Base-by-base conservation (phyloP, 768 basidiomycete species). In the Pluteus cervinus region DNA sequence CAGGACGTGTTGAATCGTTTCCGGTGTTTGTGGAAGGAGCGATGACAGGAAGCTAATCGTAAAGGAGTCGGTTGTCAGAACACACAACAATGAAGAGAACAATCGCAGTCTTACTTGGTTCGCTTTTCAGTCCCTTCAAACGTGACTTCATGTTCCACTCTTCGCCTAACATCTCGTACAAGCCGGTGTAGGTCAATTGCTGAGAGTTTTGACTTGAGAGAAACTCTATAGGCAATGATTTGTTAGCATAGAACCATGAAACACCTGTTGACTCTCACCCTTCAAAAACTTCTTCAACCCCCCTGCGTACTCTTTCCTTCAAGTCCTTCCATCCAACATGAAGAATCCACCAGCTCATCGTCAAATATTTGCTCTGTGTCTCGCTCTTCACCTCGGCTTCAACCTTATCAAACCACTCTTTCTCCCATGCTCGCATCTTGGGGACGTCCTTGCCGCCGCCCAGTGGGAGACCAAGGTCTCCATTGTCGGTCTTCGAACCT, bases 251-350 rank as follows among this genome's bases (percentile, higher is more conserved):
- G 7, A 24, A 9, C 20, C 15, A 41, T 8, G 10, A 2, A 41
- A 15, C 24, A 29, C 37, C 41, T 8, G 24, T 22, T 22, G 7
- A 21, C 1, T 63, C 86, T 46, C 42, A 93, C 92, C 77, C 76
- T 37, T 87, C 81, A 40, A 96, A 87, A 0, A 86, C 87, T 41
- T 82, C 81, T 49, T 88, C 81, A 0, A 92, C 88, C 0, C 75
- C 83, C 23, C 71, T 61, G 47, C 80, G 62, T 1, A 92, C 85
- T 25, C 86, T 65, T 45, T 79, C 77, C 0, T 75, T 79, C 0
- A 97, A 71, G 41, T 83, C 81, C 47, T 82, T 86, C 91, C 92
- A 94, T 0, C 93, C 91, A 3, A 90, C 83, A 52, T 96, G 81
- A 39, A 94, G 51, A 7, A 94, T 66, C 90, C 91, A 94, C 90